Conservation (phyloP, 345 rosid species). For the Gossypium herbaceum region DNA sequence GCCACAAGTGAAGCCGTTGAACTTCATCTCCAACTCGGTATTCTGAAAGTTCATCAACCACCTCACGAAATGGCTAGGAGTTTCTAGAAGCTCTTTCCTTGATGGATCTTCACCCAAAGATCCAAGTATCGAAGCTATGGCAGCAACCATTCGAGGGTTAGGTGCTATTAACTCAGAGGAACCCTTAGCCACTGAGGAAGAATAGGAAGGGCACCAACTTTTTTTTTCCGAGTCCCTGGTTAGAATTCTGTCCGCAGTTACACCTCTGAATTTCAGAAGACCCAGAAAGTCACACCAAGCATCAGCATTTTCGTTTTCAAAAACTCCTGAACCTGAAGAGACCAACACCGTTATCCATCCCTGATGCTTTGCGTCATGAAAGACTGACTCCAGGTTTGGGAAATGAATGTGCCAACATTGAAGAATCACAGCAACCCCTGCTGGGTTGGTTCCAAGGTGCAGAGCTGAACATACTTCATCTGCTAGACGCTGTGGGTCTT, state of each 20-base stretch:
- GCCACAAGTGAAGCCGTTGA: constrained; percentile 40
- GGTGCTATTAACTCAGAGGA: constrained; percentile 32
- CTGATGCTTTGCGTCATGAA: constrained; percentile 42
- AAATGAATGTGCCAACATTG: constrained; percentile 77
- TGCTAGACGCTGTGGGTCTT: constrained; percentile 78
- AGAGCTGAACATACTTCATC: constrained; percentile 73
- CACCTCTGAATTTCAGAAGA: constrained; percentile 59
- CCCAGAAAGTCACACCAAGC: constrained; percentile 66
- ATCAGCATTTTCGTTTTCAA: constrained; percentile 51
- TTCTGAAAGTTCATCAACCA: constrained; percentile 89
- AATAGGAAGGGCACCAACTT: constrained; percentile 68
- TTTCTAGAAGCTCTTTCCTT: constrained; percentile 76
- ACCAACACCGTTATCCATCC: constrained; percentile 52
- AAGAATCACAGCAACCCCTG: constrained; percentile 86
- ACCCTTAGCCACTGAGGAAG: constrained; percentile 33
- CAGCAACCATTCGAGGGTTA: constrained; percentile 55
- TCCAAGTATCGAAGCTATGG: constrained; percentile 59
- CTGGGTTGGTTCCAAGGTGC: constrained; percentile 68
- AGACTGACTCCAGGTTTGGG: constrained; percentile 48
- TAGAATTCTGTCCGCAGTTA: constrained; percentile 31
- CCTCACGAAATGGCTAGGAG: constrained; percentile 63
- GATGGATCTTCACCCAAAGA: constrained; percentile 91
- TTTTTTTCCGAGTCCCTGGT: constrained; percentile 23
- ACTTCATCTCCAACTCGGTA: constrained; percentile 55
- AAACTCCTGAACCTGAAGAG: constrained; percentile 74